Base-by-base conservation (phyloP, 345 rosid species). In the Salix udensis region DNA sequence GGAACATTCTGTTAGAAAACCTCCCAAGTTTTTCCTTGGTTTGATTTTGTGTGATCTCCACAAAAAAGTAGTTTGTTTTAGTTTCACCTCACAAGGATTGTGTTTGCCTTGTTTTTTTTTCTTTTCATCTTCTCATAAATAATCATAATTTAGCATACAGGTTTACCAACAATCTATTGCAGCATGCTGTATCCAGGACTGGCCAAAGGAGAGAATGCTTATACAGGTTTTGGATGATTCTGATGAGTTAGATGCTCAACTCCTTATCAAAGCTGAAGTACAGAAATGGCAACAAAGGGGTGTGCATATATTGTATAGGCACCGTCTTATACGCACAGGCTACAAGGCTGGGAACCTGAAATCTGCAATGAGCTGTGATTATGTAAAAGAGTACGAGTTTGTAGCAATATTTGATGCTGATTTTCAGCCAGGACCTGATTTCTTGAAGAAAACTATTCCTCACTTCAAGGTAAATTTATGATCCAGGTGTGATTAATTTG, bases 271-370 rank as follows among this genome's bases (percentile, higher is more conserved):
- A 81, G 88, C 94, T 18, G 97, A 93, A 84, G 97, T 93, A 39
- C 93, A 87, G 80, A 93, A 91, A 81, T 93, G 97, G 97, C 97
- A 93, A 68, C 96, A 91, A 69, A 87, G 93, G 81, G 97, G 97
- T 77, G 88, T 91, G 24, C 88, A 76, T 62, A 89, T 93, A 44
- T 18, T 91, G 74, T 93, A 93, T 75, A 87, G 97, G 52, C 97
- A 93, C 70, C 97, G 97, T 65, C 96, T 93, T 62, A 88, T 93
- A 53, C 89, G 94, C 50, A 89, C 97, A 2, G 97, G 97, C 70
- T 93, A 90, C 83, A 93, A 93, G 85, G 97, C 97, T 9, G 97
- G 97, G 70, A 93, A 93, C 79, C 97, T 93, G 74, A 93, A 91
- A 80, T 92, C 97, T 85, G 97, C 97, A 71, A 91, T 93, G 97